phyloP scores from a whole-genome alignment of 495 filamentous ascomycete species.

The Aspergillus homomorphus region DNA sequence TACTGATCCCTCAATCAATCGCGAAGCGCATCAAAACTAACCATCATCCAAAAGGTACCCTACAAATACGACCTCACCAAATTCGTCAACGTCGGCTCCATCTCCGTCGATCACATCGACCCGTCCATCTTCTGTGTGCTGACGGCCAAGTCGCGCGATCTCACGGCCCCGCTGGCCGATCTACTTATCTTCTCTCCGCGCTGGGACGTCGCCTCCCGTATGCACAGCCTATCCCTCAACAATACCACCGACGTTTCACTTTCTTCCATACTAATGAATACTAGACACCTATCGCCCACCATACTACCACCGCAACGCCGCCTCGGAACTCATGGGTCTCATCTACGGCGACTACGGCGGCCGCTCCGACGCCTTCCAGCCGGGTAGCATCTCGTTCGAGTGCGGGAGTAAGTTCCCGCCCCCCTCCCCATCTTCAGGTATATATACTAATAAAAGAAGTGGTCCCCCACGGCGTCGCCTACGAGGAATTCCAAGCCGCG shows the following conservation, averaged over 20 bases:
- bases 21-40: slow-evolving; percentile 1
- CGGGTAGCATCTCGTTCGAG: slow-evolving; percentile 56
- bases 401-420: slow-evolving; percentile 40
- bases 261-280: slow-evolving; percentile 8
- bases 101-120: slow-evolving; percentile 51
- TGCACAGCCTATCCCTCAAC: slow-evolving; percentile 4
- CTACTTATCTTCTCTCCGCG: slow-evolving; percentile 49
- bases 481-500: slow-evolving; percentile 62
- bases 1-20: too few species aligned
- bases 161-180: slow-evolving; percentile 44
- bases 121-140: slow-evolving; percentile 52
- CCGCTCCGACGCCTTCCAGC: slow-evolving; percentile 56
- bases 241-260: not conserved
- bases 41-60: slow-evolving; percentile 25
- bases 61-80: slow-evolving; percentile 53
- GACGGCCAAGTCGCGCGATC: slow-evolving; percentile 44
- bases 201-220: slow-evolving; percentile 49
- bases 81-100: slow-evolving; percentile 50
- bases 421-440: not conserved
- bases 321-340: slow-evolving; percentile 50
- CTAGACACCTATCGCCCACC: slow-evolving; percentile 48
- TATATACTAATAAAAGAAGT: slow-evolving; percentile 23
- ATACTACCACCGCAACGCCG: slow-evolving; percentile 51
- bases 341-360: slow-evolving; percentile 55
- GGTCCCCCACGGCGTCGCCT: slow-evolving; percentile 57